Base-by-base conservation (phyloP, 768 basidiomycete species). In the Dentipellis fragilis region DNA sequence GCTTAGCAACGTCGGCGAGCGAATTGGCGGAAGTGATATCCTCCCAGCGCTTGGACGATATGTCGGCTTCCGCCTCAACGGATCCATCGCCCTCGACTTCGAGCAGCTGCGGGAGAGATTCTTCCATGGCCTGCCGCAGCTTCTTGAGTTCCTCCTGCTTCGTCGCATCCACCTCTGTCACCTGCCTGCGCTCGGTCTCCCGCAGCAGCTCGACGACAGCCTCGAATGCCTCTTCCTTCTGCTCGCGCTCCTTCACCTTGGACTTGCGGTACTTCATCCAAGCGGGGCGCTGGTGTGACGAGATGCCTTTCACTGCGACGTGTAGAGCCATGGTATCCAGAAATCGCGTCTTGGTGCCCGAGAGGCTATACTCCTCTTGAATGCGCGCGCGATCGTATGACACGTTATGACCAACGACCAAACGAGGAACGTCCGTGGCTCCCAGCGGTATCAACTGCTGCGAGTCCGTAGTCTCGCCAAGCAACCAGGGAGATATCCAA, bases 251-350 rank as follows among this genome's bases (percentile, higher is more conserved):
- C 39, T 70, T 71, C 49, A 76, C 75, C 65, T 87, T 85, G 42
- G 75, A 72, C 66, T 94, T 95, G 53, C 84, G 79, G 64, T 92
- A 81, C 64, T 85, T 85, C 73, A 83, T 83, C 95, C 95, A 99
- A 2, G 85, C 87, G 0, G 93, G 92, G 1, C 94, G 84, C 67
- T 98, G 96, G 61, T 92, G 88, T 0, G 91, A 92, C 1, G 93
- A 94, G 54, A 98, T 93, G 7, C 96, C 94, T 58, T 86, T 88
- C 10, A 93, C 87, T 9, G 96, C 92, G 51, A 93, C 86, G 66
- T 99, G 95, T 6, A 99, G 75, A 1, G 93, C 83, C 83, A 99
- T 91, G 0, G 95, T 99, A 67, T 98, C 95, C 50, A 97, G 69
- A 66, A 89, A 99, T 6, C 94, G 82, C 36, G 79, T 93, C 51